phyloP scores from a whole-genome alignment of 768 basidiomycete genomes.

The Leccinum fibrillosum region DNA sequence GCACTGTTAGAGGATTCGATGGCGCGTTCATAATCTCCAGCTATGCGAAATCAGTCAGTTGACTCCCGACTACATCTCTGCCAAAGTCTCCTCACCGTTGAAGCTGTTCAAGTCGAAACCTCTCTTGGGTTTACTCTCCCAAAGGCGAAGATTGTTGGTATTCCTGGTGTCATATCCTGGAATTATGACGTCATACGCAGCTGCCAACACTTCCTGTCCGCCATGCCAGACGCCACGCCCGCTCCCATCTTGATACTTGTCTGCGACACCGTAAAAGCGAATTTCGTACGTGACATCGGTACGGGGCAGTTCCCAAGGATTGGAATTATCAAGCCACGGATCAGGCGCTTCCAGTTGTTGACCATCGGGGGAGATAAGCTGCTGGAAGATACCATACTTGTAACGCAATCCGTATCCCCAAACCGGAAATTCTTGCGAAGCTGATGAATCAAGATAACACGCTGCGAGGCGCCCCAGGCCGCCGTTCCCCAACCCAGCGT shows the following conservation, averaged over 20 bases:
- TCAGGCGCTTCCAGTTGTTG: conserved; percentile 88
- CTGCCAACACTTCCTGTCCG: conserved; percentile 90
- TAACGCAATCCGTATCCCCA: conserved; percentile 96
- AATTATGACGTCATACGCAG: conserved; percentile 94
- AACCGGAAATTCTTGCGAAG: conserved; percentile 85
- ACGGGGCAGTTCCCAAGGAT: conserved; percentile 86
- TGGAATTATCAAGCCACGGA: conserved; percentile 86
- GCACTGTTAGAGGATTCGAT: conserved; percentile 88
- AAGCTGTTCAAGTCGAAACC: conserved; percentile 94
- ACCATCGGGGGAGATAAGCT: conserved; percentile 81
- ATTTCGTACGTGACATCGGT: conserved; percentile 83
- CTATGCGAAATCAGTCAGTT: conserved; percentile 36
- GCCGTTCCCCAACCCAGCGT: conserved; percentile 93
- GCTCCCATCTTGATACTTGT: conserved; percentile 56
- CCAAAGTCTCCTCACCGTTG: conserved; percentile 57
- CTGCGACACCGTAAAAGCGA: conserved; percentile 85
- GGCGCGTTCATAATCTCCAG: conserved; percentile 90
- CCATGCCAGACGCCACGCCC: conserved; percentile 75
- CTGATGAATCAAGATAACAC: conserved; percentile 93
- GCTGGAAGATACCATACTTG: conserved; percentile 95
- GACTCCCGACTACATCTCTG: background rate
- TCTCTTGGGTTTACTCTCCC: conserved; percentile 84
- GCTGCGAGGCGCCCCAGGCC: conserved; percentile 95
- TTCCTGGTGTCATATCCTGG: conserved; percentile 78
- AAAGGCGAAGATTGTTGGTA: conserved; percentile 85